Base-by-base conservation (phyloP, 2,329 filamentous ascomycete genomes). In the Ceratocystis variospora region DNA sequence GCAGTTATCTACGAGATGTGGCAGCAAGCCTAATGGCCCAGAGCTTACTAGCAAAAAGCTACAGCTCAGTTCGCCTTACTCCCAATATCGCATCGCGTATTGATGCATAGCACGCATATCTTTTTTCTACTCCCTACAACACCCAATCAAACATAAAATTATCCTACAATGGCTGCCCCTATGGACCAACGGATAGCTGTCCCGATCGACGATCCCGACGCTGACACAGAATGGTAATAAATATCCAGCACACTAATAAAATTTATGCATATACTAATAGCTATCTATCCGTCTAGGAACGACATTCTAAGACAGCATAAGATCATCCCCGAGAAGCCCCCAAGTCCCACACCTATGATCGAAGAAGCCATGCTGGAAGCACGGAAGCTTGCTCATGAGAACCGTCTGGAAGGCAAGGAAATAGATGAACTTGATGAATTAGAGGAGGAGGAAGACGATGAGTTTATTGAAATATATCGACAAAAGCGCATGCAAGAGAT, bases 301-400 rank as follows among this genome's bases (percentile, higher is more conserved):
- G 94, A 99, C 71, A 99, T 99, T 73, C 86, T 99, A 67, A 89
- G 94, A 71, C 95, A 96, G 76, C 91, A 99, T 79, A 90, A 91
- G 70, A 82, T 99, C 70, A 97, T 99, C 69, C 94, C 94, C n/a
- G 92, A 97, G 75, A 97, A 96, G 75, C 91, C 93, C 0, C 91
- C 92, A 2, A 96, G 93, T 59, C 94, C 94, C 1, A 96, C 94
- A 1, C 91, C 92, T 5, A 87, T 96, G 78, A 96, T 99, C 72
- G 88, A 99, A 77, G 93, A 97, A 79, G 94, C 94, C 3, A 84
- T 99, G 61, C 76, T 87, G 22, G 89, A 96, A 78, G 94, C 89
- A 12, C 84, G 89, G 67, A 81, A 86, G 71, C 80, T 95, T 69
- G 92, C 92, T 33, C 87, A 97, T 72, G 93, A 96, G 74, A 96